Base-by-base conservation (phyloP, 805 yeast genomes). In the Priceomyces castillae region DNA sequence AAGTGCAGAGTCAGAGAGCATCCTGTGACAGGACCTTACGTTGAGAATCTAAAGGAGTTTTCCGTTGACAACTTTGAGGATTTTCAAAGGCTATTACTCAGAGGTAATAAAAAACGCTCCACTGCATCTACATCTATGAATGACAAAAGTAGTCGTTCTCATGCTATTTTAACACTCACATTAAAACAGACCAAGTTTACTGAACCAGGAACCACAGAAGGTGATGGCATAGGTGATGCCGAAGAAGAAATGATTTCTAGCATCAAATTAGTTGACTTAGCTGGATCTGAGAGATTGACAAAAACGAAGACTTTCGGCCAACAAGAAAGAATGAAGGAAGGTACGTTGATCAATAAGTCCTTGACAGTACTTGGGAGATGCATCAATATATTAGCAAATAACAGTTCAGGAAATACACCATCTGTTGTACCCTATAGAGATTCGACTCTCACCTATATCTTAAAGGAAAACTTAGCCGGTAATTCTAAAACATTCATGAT, bases 401-500 rank as follows among this genome's bases (percentile, higher is more conserved):
- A 47, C 7, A 48, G 52, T 11, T 40, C 44, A 6, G 14, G 46
- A 2, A 44, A 37, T 17, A 62, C 58, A 15, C 60, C 64, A 4
- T 57, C 67, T 4, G 61, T 79, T 12, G 74, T 82, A 1, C 92
- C 92, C 0, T 84, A 82, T 53, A 69, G 95, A 48, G 95, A 87
- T 51, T 85, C 95, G 0, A 70, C 75, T 0, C 65, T 87, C 42
- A 87, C 95, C 0, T 84, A 90, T 79, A 65, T 87, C 2, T 67
- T 87, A 48, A 82, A 82, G 54, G 92, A 86, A 51, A 81, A 80
- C 46, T 65, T 88, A 30, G 89, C 94, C 1, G 96, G 96, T 1
- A 85, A 86, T 56, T 83, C 94, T n/a, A 86, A 84, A 55, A 90
- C 95, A 0, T 83, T 84, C 1, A 80, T 89, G 85, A 76, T 89